phyloP scores from a whole-genome alignment of 352 stramenopile species.

The Peronospora destructor region DNA sequence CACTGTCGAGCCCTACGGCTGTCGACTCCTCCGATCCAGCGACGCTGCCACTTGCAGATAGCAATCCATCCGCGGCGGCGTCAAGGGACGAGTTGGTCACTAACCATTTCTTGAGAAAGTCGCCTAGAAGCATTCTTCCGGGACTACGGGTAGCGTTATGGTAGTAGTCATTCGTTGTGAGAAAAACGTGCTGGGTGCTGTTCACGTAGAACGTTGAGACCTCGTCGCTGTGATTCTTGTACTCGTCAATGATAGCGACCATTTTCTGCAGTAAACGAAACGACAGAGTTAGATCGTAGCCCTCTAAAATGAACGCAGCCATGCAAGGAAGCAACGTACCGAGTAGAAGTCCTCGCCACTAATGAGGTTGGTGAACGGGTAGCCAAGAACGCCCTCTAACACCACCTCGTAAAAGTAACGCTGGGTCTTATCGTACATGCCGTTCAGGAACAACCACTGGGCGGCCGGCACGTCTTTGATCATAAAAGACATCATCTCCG shows the following conservation, averaged over 20 bases:
- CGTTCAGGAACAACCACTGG: conserved; percentile 65
- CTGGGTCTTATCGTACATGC: conserved; percentile 52
- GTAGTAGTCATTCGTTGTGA: conserved; percentile 42
- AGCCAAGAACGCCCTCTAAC: conserved; percentile 40
- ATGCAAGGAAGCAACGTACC: conserved; percentile 14
- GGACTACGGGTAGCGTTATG: conserved; percentile 39
- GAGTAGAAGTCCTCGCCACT: conserved; percentile 48
- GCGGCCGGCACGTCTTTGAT: conserved; percentile 37
- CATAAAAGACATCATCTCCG: conserved; percentile 45
- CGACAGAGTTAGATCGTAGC: conserved; percentile 1
- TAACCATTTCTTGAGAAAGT: conserved; percentile 37
- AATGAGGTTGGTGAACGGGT: conserved; percentile 50
- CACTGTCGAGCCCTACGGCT: conserved; percentile 13
- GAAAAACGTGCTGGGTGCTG: conserved; percentile 43
- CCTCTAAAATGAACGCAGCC: background rate
- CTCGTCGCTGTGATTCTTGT: conserved; percentile 38
- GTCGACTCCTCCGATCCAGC: conserved; percentile 11
- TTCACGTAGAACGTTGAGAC: conserved; percentile 50
- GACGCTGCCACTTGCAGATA: conserved; percentile 10
- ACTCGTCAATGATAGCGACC: conserved; percentile 44
- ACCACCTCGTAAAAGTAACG: conserved; percentile 64
- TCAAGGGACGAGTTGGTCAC: conserved; percentile 34
- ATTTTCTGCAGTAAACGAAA: conserved; percentile 27
- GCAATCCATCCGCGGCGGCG: conserved; percentile 13
- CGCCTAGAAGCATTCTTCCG: conserved; percentile 24